Evolutionary conservation across 2,329 filamentous ascomycete species (phyloP).

Genomic region (Nemania diffusa): DNA sequence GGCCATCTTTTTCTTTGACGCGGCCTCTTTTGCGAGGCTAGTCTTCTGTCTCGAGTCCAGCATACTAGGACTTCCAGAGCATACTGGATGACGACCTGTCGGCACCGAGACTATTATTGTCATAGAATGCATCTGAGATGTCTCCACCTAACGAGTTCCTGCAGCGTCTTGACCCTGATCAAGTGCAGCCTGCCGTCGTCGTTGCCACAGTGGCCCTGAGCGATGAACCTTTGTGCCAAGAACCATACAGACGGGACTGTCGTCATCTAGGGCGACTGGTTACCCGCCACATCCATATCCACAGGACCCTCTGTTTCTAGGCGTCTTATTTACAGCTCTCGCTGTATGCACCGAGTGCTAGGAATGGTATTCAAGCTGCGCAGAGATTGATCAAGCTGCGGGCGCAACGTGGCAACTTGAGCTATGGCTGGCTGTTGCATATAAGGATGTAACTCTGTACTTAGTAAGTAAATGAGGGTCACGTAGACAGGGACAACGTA

Average conservation of each 20-base stretch:
- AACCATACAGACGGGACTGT: constrained; percentile 7
- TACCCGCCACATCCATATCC: neutral
- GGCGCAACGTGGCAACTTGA: constrained; percentile 18
- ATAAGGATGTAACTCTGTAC: neutral
- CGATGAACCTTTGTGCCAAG: neutral
- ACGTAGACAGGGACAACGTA: constrained; percentile 11
- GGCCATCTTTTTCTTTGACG: neutral
- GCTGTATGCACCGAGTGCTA: neutral
- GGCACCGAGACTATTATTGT: neutral
- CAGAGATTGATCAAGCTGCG: constrained; percentile 16
- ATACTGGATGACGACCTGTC: neutral
- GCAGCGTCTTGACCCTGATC: constrained; percentile 1
- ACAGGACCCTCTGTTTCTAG: neutral
- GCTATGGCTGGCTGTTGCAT: neutral
- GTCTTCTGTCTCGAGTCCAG: neutral
- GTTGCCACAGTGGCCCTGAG: neutral
- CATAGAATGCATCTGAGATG: neutral
- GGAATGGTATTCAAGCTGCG: neutral
- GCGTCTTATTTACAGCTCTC: neutral
- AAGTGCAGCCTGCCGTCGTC: neutral
- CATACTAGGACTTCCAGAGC: neutral
- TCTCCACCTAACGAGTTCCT: constrained; percentile 10
- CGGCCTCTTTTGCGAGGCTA: neutral
- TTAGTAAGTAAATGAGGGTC: neutral
- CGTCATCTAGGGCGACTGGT: constrained; percentile 5